Percentiles rank a stretch among this genome's conserved stretches.
phyloP scores from a whole-genome alignment of 352 stramenopile species.

The Peronospora destructor region DNA sequence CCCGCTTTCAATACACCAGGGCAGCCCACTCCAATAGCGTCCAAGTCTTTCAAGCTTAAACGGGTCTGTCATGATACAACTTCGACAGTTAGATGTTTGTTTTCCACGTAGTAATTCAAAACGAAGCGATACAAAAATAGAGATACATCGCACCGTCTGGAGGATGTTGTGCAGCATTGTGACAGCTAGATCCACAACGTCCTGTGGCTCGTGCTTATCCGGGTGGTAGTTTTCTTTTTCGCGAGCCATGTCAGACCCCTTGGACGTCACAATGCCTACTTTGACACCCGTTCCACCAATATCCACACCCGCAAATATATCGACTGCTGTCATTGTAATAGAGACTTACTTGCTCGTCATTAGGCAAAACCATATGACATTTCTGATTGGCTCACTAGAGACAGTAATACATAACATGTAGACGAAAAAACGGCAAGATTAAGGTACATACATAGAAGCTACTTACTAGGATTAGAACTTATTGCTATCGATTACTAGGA shows the following conservation, averaged over 20 bases:
- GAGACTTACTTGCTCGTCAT: too few relatives aligned
- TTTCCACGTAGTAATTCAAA: not conserved
- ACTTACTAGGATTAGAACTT: too few relatives aligned
- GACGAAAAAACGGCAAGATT: too few relatives aligned
- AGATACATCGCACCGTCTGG: conserved; percentile 25
- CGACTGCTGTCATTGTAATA: not conserved
- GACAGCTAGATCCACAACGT: conserved; percentile 48
- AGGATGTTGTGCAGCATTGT: conserved; percentile 39
- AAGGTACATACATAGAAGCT: too few relatives aligned
- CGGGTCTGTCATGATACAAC: conserved; percentile 12
- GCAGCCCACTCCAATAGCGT: conserved; percentile 52
- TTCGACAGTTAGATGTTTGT: not conserved
- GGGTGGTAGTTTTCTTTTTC: conserved; percentile 39
- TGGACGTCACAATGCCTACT: conserved; percentile 47
- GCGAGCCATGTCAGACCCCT: conserved; percentile 41
- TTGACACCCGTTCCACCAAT: conserved; percentile 74
- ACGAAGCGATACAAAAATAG: not conserved
- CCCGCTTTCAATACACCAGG: conserved; percentile 44
- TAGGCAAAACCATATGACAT: not conserved
- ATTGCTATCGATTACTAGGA: too few relatives aligned
- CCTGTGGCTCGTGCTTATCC: conserved; percentile 35
- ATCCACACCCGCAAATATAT: conserved; percentile 58
- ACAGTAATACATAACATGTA: too few relatives aligned
- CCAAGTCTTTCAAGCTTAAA: conserved; percentile 32
- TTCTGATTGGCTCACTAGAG: too few relatives aligned